Percentiles rank a stretch among this genome's conserved stretches.
phyloP scores from a whole-genome alignment of 140 eudicot genomes.

The Erigeron philadelphicus region DNA sequence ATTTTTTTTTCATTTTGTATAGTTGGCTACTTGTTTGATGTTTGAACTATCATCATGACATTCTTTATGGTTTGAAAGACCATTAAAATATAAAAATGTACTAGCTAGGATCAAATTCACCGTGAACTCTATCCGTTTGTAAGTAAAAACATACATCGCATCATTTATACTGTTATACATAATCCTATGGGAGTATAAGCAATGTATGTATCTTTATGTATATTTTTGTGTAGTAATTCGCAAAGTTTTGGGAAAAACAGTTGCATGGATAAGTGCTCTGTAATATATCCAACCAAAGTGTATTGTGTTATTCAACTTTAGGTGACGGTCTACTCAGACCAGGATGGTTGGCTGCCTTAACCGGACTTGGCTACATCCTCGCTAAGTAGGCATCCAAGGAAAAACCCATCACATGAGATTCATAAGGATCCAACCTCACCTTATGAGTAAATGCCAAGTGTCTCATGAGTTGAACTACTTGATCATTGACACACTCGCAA shows the following conservation, averaged over 20 bases:
- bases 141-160: constrained; percentile 4
- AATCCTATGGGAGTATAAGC: background rate
- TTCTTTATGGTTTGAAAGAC: constrained; percentile 22
- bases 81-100: constrained; percentile 1
- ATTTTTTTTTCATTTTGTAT: constrained; percentile 20
- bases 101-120: constrained; percentile 8
- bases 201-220: background rate
- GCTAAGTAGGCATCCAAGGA: too few relatives aligned
- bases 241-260: background rate
- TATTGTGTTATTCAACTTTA: too few relatives aligned
- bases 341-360: too few relatives aligned
- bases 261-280: background rate
- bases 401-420: too few relatives aligned
- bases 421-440: too few relatives aligned
- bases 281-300: background rate
- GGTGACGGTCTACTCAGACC: too few relatives aligned
- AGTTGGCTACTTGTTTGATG: constrained; percentile 18
- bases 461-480: too few relatives aligned
- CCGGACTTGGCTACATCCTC: too few relatives aligned
- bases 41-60: constrained; percentile 19
- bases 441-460: too few relatives aligned
- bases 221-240: background rate
- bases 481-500: too few relatives aligned
- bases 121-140: constrained; percentile 12
- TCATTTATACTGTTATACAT: background rate